Evolutionary conservation across 306 rosid species (phyloP).

Genomic region (Glycyrrhiza uralensis): DNA sequence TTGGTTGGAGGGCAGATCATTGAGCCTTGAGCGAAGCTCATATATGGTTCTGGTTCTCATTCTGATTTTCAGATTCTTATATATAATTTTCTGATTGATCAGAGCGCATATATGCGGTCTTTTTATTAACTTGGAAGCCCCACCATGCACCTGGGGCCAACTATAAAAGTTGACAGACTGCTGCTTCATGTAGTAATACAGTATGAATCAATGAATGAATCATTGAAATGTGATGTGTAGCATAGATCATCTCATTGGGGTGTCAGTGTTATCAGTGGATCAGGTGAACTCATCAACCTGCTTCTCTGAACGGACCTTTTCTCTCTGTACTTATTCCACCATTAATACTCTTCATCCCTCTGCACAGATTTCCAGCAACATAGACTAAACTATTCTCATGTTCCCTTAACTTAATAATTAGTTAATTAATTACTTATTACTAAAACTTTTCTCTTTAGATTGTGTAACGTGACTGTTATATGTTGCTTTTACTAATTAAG

Average conservation of each 20-base stretch:
- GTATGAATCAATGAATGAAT: constrained; percentile 21
- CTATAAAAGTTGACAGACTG: constrained; percentile 7
- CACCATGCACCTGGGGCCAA: constrained; percentile 31
- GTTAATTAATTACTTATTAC: too few relatives aligned
- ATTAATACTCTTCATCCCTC: neutral
- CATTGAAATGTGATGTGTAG: constrained; percentile 23
- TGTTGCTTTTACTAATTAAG: too few relatives aligned
- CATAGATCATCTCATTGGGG: neutral
- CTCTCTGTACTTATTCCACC: neutral
- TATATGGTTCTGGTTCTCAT: constrained; percentile 20
- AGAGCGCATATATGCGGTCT: constrained; percentile 27
- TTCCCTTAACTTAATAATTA: too few relatives aligned
- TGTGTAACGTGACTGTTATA: neutral
- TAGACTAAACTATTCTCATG: neutral
- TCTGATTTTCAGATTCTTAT: too few relatives aligned
- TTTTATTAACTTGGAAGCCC: constrained; percentile 5
- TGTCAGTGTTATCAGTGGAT: constrained; percentile 30
- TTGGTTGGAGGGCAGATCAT: constrained; percentile 22
- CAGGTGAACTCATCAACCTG: constrained; percentile 27
- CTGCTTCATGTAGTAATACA: neutral
- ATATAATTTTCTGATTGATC: too few relatives aligned
- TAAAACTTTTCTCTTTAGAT: neutral
- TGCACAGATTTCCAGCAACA: neutral
- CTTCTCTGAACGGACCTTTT: constrained; percentile 7
- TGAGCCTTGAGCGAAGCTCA: constrained; percentile 29